Evolutionary conservation across 352 stramenopile genomes (phyloP).

Genomic region (Globisporangium viniferum): DNA sequence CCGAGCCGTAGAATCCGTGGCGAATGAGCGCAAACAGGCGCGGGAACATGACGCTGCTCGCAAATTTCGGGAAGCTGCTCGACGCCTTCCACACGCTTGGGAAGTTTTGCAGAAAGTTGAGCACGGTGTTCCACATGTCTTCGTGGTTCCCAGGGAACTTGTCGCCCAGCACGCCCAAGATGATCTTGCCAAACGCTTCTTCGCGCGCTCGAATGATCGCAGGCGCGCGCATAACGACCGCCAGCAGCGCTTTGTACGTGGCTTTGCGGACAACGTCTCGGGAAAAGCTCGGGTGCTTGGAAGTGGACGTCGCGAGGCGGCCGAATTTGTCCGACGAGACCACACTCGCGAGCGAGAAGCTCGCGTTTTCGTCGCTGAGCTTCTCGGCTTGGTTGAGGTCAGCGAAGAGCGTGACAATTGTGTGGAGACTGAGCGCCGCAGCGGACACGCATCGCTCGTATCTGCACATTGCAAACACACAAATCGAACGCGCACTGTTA

Average conservation of each 20-base stretch:
- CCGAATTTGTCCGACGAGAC: constrained; percentile 63
- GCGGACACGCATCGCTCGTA: constrained; percentile 64
- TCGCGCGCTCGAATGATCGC: constrained; percentile 39
- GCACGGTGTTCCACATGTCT: constrained; percentile 67
- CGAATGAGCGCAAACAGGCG: constrained; percentile 69
- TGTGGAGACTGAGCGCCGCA: constrained; percentile 55
- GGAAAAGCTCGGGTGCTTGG: constrained; percentile 77
- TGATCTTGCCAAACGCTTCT: constrained; percentile 68
- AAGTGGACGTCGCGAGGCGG: constrained; percentile 47
- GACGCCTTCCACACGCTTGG: constrained; percentile 40
- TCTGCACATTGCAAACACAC: constrained; percentile 10
- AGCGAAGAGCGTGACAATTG: constrained; percentile 48
- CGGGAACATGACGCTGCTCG: constrained; percentile 55
- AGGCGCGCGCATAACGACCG: constrained; percentile 42
- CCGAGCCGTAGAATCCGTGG: constrained; percentile 76
- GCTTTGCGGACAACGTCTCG: constrained; percentile 63
- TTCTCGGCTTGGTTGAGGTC: constrained; percentile 35
- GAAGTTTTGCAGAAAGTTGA: constrained; percentile 66
- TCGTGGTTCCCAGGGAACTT: constrained; percentile 68
- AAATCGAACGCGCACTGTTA: background rate
- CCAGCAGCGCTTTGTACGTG: constrained; percentile 54
- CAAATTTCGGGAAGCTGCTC: constrained; percentile 56
- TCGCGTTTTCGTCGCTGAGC: constrained; percentile 32
- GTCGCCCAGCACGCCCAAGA: constrained; percentile 65
- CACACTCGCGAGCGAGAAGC: constrained; percentile 42